Conservation (phyloP, 805 yeast genomes). For the Yamadazyma tumulicola region DNA sequence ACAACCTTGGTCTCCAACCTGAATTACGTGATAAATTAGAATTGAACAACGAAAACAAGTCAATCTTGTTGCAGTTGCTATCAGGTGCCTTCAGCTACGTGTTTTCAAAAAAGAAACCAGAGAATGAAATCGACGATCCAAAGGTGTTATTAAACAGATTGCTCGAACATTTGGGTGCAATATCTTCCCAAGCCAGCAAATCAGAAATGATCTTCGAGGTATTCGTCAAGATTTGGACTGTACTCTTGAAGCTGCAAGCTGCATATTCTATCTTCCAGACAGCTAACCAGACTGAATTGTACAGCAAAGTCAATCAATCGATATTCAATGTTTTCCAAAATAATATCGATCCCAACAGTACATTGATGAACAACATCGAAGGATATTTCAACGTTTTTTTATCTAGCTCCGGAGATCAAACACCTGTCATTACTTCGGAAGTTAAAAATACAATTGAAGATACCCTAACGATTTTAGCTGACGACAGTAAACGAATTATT, state of each 20-base stretch:
- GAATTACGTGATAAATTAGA: conserved; percentile 8
- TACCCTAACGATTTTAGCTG: neutral
- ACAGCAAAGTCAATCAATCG: conserved; percentile 1
- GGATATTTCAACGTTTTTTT: conserved; percentile 2
- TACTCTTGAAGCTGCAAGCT: neutral
- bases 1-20: conserved; percentile 11
- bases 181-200: neutral
- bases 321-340: neutral
- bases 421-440: conserved; percentile 1
- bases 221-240: conserved; percentile 10
- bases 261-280: conserved; percentile 6
- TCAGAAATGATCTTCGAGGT: neutral
- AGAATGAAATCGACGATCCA: conserved; percentile 8
- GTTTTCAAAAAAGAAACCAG: conserved; percentile 21
- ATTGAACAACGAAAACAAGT: conserved; percentile 1
- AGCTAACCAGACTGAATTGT: conserved; percentile 1
- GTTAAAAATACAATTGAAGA: conserved; percentile 3
- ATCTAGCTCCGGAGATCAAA: neutral
- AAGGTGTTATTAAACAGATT: neutral
- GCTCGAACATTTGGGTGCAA: conserved; percentile 1
- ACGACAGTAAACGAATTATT: neutral
- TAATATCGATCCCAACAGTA: neutral
- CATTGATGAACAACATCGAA: neutral
- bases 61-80: conserved; percentile 33
- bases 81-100: conserved; percentile 36